Base-by-base conservation (phyloP, 495 filamentous ascomycete genomes). In the Tirmania nivea region DNA sequence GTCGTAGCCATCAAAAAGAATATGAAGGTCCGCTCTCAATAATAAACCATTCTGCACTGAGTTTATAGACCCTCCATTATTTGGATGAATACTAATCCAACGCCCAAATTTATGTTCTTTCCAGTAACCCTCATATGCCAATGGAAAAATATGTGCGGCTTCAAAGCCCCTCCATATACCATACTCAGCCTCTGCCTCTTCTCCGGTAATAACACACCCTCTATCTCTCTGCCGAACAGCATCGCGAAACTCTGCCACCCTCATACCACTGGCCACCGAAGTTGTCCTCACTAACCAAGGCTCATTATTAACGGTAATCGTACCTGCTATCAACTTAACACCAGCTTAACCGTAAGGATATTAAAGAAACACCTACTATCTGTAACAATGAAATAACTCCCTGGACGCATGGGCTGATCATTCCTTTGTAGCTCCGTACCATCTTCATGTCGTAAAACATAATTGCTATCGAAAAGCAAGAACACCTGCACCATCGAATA, bases 401-500 rank as follows among this genome's bases (percentile, higher is more conserved):
- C n/a, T n/a, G n/a, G n/a, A n/a, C n/a, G n/a, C n/a, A n/a, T n/a
- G n/a, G n/a, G n/a, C n/a, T n/a, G n/a, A n/a, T 60, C 48, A 52
- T n/a, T 67, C 56, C 45, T 49, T 66, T 54, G 36, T 34, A 49
- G 65, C 56, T 17, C 59, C 36, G 48, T 62, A 50, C 45, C 56
- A 55, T 52, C 60, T 52, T 60, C 57, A 54, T 65, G 54, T 54
- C 42, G 56, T 52, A 66, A 37, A 8, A 45, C 39, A 57, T 58
- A 65, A 48, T 53, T 49, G 17, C 20, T 53, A 42, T 55, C 48
- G 56, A 61, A 56, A 42, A 66, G 48, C 19, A 59, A 53, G 50
- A 67, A 31, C 54, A 66, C 62, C 34, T 64, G 56, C 34, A 67
- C 51, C 63, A 69, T n/a, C 66, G 35, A 35, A 54, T 67, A 60